Conservation (phyloP, 73 alveolate genomes). For the Stentor roeselii region DNA sequence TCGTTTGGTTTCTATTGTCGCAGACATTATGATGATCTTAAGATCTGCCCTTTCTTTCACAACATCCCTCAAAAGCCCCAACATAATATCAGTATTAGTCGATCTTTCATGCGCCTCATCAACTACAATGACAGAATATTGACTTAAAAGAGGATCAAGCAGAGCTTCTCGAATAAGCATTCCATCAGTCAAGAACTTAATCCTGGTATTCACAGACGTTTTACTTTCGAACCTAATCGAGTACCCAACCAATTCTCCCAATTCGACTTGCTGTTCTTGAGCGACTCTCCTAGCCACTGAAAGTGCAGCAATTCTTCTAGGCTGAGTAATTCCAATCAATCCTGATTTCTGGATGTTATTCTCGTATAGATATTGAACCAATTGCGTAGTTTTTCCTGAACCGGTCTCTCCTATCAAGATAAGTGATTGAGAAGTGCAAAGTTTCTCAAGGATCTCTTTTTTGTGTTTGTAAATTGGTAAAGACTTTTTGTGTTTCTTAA, state of each 20-base stretch:
- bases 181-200: slow-evolving; percentile 94
- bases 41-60: slow-evolving; percentile 76
- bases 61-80: slow-evolving; percentile 70
- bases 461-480: neutral
- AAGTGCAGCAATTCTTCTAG: slow-evolving; percentile 98
- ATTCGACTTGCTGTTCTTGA: slow-evolving; percentile 76
- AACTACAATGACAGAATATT: slow-evolving; percentile 71
- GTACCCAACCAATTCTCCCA: slow-evolving; percentile 88
- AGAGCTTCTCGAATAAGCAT: slow-evolving; percentile 94
- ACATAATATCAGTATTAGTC: slow-evolving; percentile 76
- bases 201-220: slow-evolving; percentile 71
- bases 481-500: neutral
- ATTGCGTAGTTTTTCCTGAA: slow-evolving; percentile 71
- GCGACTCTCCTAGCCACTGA: slow-evolving; percentile 95
- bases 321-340: slow-evolving; percentile 90
- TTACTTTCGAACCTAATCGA: slow-evolving; percentile 89
- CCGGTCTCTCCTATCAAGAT: slow-evolving; percentile 74
- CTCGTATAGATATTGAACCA: slow-evolving; percentile 52
- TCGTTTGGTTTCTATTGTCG: slow-evolving; percentile 72
- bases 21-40: slow-evolving; percentile 79
- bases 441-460: neutral
- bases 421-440: neutral
- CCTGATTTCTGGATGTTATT: slow-evolving; percentile 52
- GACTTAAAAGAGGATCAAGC: slow-evolving; percentile 56
- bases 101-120: slow-evolving; percentile 98